phyloP scores from a whole-genome alignment of 192 early-diverging fungal genomes.

The Obelidium mucronatum region DNA sequence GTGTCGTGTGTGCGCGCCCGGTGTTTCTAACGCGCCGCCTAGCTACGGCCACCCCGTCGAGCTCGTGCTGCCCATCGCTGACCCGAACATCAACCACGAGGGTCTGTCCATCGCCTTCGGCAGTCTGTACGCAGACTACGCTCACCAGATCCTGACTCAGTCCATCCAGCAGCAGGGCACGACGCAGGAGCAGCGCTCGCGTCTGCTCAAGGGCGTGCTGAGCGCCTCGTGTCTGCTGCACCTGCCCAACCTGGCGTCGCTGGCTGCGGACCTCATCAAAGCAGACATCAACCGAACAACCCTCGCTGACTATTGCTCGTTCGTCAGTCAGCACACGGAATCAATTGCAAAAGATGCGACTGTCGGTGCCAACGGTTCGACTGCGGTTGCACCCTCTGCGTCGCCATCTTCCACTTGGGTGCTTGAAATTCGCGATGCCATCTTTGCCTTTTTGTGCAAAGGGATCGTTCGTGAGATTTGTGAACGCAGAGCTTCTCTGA shows the following conservation, averaged over 20 bases:
- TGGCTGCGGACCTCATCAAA: conserved; percentile 56
- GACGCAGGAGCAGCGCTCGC: conserved; percentile 32
- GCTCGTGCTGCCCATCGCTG: conserved; percentile 47
- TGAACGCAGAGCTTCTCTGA: conserved; percentile 35
- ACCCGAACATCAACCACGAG: conserved; percentile 60
- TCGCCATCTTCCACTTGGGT: conserved; percentile 23
- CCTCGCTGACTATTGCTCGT: conserved; percentile 59
- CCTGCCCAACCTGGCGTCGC: conserved; percentile 49
- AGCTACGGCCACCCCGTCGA: conserved; percentile 37
- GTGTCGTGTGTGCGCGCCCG: neutral
- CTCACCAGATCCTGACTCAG: conserved; percentile 32
- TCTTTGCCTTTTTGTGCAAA: conserved; percentile 56
- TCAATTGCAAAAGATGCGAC: neutral
- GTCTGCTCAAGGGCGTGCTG: conserved; percentile 55
- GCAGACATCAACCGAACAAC: conserved; percentile 47
- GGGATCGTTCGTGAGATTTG: conserved; percentile 58
- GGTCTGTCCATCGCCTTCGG: conserved; percentile 62
- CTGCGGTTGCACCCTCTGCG: neutral
- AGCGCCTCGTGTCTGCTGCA: conserved; percentile 56
- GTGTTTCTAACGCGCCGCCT: neutral
- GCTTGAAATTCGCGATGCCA: conserved; percentile 56
- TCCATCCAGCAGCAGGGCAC: neutral
- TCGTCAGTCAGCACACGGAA: conserved; percentile 41
- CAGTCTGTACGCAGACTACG: conserved; percentile 59
- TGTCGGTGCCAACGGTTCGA: neutral